Evolutionary conservation across 2,329 filamentous ascomycete genomes (phyloP).

Genomic region (Xylogone sp.): DNA sequence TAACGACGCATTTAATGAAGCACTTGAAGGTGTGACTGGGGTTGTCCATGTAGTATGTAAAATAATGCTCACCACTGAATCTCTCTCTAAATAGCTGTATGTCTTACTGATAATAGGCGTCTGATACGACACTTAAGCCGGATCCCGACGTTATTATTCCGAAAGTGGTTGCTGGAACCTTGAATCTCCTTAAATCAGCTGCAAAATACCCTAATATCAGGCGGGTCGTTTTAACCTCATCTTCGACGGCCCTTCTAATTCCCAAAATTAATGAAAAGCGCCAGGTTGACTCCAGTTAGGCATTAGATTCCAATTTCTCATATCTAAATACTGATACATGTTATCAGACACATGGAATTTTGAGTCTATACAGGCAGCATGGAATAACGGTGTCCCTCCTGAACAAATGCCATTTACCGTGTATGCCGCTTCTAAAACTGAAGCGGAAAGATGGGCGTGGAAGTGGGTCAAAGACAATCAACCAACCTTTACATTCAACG

Average conservation of each 20-base stretch:
- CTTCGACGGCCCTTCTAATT: not conserved
- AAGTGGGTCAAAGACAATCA: not conserved
- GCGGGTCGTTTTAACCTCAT: slow-evolving; percentile 4
- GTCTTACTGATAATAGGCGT: not conserved
- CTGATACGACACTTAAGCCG: not conserved
- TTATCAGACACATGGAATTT: not conserved
- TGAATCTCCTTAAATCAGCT: slow-evolving; percentile 3
- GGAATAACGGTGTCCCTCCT: slow-evolving; percentile 17
- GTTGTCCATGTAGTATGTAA: too few species aligned
- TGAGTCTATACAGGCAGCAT: slow-evolving; percentile 7
- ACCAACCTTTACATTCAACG: not conserved
- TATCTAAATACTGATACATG: too few species aligned
- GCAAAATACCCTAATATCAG: not conserved
- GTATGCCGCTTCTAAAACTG: not conserved
- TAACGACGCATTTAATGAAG: too few species aligned
- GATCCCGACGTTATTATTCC: slow-evolving; percentile 3
- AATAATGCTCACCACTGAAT: too few species aligned
- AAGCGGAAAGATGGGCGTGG: not conserved
- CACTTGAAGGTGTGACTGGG: too few species aligned
- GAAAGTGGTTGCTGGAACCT: not conserved
- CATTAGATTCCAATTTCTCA: too few species aligned
- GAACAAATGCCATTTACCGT: not conserved
- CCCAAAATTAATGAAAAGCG: not conserved
- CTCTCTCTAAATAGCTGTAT: too few species aligned
- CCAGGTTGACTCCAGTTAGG: too few species aligned